These are phyloP conservation scores for Arabidopsis hybrid DNA, from an alignment of 441 rosid genomes.

Conservation along the genomic window DNA sequence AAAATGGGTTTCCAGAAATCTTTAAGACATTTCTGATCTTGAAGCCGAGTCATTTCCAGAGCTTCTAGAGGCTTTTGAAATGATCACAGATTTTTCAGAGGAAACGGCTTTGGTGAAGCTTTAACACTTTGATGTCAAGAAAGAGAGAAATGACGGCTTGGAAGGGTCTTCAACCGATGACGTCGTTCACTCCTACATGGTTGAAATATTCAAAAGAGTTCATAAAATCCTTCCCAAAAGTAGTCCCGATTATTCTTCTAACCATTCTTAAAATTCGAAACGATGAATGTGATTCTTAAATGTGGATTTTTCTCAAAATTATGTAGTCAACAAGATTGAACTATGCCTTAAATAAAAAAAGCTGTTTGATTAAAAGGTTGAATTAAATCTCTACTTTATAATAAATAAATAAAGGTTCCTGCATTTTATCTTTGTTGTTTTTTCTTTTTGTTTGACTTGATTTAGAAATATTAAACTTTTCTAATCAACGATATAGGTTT, in stretches of 20 bases:
- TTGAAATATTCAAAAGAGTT: not conserved
- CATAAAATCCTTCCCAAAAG: not conserved
- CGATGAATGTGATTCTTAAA: not conserved
- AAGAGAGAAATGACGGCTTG: not conserved
- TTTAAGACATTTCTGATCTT: not conserved
- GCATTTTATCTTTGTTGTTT: not conserved
- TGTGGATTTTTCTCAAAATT: not conserved
- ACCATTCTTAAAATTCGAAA: not conserved
- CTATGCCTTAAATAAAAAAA: not conserved
- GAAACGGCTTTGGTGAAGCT: not conserved
- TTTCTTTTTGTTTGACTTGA: not conserved
- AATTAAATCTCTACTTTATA: not conserved
- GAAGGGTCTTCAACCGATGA: not conserved
- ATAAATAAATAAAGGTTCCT: not conserved
- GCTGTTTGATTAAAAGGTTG: not conserved
- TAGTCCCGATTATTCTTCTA: not conserved
- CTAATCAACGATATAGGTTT: constrained; percentile 6
- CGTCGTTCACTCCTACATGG: not conserved
- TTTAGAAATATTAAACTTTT: not conserved
- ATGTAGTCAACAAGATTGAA: not conserved
- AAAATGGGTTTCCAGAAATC: not conserved
- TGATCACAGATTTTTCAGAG: not conserved
- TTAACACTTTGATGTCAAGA: not conserved
- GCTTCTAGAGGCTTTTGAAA: not conserved
- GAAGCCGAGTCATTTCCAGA: not conserved